These are phyloP conservation scores for Phytophthora colocasiae DNA, from an alignment of 352 stramenopile species.

Conservation along the genomic window DNA sequence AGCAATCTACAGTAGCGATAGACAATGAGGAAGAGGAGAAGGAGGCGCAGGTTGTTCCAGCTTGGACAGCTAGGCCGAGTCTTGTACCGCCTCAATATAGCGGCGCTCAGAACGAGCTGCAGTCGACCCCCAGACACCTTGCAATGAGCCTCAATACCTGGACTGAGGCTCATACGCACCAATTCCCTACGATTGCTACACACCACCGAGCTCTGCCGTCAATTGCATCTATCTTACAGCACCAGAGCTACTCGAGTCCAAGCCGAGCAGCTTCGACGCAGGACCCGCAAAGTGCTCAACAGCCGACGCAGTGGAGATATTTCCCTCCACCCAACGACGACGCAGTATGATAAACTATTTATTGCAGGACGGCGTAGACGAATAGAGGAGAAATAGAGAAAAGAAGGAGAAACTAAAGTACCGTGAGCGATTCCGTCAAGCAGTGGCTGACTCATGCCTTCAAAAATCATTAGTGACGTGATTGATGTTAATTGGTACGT, in stretches of 20 bases:
- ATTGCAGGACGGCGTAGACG: constrained; percentile 3
- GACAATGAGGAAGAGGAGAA: constrained; percentile 26
- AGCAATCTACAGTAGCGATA: constrained; percentile 5
- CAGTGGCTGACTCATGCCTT: constrained; percentile 2
- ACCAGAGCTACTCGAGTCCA: constrained; percentile 44
- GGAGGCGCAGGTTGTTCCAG: constrained; percentile 8
- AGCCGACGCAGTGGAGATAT: constrained; percentile 31
- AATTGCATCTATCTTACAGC: constrained; percentile 49
- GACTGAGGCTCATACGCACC: neutral
- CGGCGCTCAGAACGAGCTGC: constrained; percentile 5
- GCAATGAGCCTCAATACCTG: neutral
- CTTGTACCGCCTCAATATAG: constrained; percentile 13
- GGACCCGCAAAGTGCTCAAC: neutral
- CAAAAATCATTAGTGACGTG: constrained; percentile 1
- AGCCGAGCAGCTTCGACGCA: constrained; percentile 42
- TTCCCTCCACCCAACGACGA: constrained; percentile 37
- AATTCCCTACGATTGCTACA: constrained; percentile 29
- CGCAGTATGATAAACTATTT: constrained; percentile 20
- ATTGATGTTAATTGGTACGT: constrained; percentile 1
- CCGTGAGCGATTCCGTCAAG: neutral
- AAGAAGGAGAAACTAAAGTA: neutral
- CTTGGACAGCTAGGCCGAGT: constrained; percentile 30
- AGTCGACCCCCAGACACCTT: neutral
- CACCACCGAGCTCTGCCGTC: constrained; percentile 46
- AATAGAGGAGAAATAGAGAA: neutral